A percentile compares a stretch with the other conserved stretches of the same genome.
phyloP scores from a whole-genome alignment of 805 yeast genomes.

The Millerozyma miso region DNA sequence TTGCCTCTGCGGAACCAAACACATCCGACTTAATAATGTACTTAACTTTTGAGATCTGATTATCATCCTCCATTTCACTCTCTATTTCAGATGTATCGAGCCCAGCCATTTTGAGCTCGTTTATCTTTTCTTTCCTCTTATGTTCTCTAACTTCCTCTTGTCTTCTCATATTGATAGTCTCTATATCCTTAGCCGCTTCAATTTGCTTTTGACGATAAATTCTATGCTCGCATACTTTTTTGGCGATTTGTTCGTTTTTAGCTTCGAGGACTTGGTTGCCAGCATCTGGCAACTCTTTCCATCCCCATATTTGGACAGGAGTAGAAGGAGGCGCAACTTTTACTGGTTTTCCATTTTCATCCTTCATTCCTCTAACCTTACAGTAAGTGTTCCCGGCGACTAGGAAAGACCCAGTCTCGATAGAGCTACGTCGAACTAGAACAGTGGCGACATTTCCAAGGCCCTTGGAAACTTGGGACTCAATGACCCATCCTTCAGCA shows the following conservation, averaged over 20 bases:
- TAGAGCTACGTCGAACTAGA: slow-evolving; percentile 72
- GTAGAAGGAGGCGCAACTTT: slow-evolving; percentile 77
- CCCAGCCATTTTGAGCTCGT: slow-evolving; percentile 59
- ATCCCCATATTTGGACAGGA: slow-evolving; percentile 88
- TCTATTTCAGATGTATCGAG: slow-evolving; percentile 46
- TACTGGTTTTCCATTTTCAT: slow-evolving; percentile 64
- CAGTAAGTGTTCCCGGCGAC: slow-evolving; percentile 88
- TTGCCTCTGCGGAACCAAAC: slow-evolving; percentile 92
- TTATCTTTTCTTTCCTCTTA: slow-evolving; percentile 48
- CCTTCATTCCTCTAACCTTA: slow-evolving; percentile 72
- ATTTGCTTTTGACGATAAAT: slow-evolving; percentile 47
- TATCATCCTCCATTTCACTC: slow-evolving; percentile 17
- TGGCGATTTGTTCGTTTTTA: slow-evolving; percentile 67
- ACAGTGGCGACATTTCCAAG: slow-evolving; percentile 85
- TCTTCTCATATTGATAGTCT: slow-evolving; percentile 64
- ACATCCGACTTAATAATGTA: slow-evolving; percentile 89
- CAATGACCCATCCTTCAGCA: slow-evolving; percentile 85
- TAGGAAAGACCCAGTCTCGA: slow-evolving; percentile 64
- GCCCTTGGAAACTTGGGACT: slow-evolving; percentile 76
- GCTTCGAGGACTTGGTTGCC: slow-evolving; percentile 85
- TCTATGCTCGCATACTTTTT: slow-evolving; percentile 67
- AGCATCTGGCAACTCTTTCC: slow-evolving; percentile 90
- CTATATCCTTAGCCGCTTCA: slow-evolving; percentile 62
- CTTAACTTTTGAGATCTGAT: slow-evolving; percentile 30
- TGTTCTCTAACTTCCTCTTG: slow-evolving; percentile 49